phyloP scores from a whole-genome alignment of 345 rosid species.

The Tarenaya hassleriana region DNA sequence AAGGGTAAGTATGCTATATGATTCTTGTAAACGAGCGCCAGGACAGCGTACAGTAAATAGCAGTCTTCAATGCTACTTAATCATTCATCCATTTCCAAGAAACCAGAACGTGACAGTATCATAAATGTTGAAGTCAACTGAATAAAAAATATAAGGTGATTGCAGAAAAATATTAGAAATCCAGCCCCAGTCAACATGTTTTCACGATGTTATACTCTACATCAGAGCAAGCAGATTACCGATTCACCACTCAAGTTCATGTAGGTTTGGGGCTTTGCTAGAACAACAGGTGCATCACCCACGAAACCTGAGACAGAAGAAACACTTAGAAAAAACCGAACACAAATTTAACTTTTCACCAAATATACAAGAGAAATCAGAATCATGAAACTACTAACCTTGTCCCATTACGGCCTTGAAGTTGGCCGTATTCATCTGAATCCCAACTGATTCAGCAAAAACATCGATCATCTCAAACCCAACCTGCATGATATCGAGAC shows the following conservation, averaged over 20 bases:
- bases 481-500: constrained; percentile 17
- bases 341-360: not conserved
- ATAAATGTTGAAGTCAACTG: constrained; percentile 1
- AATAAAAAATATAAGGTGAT: too few species aligned
- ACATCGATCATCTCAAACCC: constrained; percentile 79
- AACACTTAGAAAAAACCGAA: not conserved
- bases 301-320: constrained; percentile 38
- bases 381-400: constrained; percentile 29
- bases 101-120: not conserved
- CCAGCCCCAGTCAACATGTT: not conserved
- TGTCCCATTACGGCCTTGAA: constrained; percentile 74
- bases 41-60: not conserved
- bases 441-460: constrained; percentile 58
- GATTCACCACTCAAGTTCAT: constrained; percentile 99
- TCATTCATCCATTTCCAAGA: constrained; percentile 8
- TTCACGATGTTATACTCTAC: not conserved
- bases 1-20: not conserved
- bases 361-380: not conserved
- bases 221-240: constrained; percentile 30
- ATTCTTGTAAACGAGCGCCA: not conserved
- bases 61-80: not conserved
- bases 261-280: constrained; percentile 81
- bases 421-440: constrained; percentile 39
- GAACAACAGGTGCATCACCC: constrained; percentile 46
- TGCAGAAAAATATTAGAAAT: constrained; percentile 1